Percentiles rank a stretch among this genome's conserved stretches.
Evolutionary conservation across 179 eudicot species (phyloP).

Genomic region (Drosera spatulata): DNA sequence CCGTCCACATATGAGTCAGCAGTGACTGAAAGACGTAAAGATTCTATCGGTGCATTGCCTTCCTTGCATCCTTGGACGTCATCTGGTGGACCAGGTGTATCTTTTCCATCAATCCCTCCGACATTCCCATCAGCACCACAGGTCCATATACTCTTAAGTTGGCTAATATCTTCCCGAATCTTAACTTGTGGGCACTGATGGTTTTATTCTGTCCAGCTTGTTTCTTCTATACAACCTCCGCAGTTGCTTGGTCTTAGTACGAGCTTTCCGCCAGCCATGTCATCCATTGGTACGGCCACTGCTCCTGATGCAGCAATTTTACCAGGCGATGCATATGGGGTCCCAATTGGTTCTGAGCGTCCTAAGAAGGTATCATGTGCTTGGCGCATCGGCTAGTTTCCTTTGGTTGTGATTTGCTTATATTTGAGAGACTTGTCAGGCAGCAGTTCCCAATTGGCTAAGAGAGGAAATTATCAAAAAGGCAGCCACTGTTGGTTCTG

Average conservation of each 20-base stretch:
- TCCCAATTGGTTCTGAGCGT: conserved; percentile 56
- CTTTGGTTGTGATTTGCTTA: conserved; percentile 4
- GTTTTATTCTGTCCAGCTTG: conserved; percentile 39
- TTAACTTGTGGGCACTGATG: conserved; percentile 10
- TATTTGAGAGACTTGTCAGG: conserved; percentile 31
- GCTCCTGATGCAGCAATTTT: conserved; percentile 49
- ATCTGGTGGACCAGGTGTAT: conserved; percentile 32
- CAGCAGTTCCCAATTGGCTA: conserved; percentile 93
- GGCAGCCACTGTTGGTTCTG: conserved; percentile 53
- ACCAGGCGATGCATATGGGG: conserved; percentile 59
- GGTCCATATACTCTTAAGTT: conserved; percentile 26
- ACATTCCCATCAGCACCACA: conserved; percentile 45
- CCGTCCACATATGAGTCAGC: conserved; percentile 31
- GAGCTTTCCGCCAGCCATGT: conserved; percentile 48
- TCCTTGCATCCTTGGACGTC: conserved; percentile 53
- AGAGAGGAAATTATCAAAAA: conserved; percentile 96
- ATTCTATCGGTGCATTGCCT: conserved; percentile 25
- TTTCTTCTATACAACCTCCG: conserved; percentile 54
- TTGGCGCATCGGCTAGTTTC: not conserved
- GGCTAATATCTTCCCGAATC: not conserved
- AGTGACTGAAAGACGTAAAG: conserved; percentile 26
- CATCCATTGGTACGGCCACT: conserved; percentile 36
- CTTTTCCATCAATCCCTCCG: conserved; percentile 54
- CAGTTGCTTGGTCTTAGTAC: conserved; percentile 53
- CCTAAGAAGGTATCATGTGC: conserved; percentile 61